These are phyloP conservation scores for Aspergillus pseudoterreus DNA, from an alignment of 2,329 filamentous ascomycete species.

Conservation along the genomic window DNA sequence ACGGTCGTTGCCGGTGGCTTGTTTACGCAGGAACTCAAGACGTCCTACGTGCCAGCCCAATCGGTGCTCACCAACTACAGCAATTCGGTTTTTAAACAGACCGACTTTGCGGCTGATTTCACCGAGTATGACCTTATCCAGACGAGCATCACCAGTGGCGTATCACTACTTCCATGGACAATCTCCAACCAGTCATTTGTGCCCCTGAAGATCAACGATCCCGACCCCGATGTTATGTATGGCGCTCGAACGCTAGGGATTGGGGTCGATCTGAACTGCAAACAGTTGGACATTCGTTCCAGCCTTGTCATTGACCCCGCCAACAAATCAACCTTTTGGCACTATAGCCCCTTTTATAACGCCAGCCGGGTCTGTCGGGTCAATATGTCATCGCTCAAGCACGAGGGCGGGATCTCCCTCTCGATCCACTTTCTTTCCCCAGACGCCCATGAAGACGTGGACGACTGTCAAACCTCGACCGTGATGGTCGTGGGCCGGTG, in stretches of 20 bases:
- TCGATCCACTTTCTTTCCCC: slow-evolving; percentile 35
- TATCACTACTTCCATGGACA: slow-evolving; percentile 30
- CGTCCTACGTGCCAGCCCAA: slow-evolving; percentile 21
- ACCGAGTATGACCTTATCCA: slow-evolving; percentile 35
- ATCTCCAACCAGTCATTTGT: slow-evolving; percentile 29
- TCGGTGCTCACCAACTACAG: slow-evolving; percentile 28
- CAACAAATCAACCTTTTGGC: slow-evolving; percentile 20
- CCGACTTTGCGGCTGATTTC: slow-evolving; percentile 31
- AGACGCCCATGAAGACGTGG: slow-evolving; percentile 13
- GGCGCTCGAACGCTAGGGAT: slow-evolving; percentile 27
- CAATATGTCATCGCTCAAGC: slow-evolving; percentile 21
- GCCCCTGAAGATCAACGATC: slow-evolving; percentile 21
- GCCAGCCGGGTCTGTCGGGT: slow-evolving; percentile 23
- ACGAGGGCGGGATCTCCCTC: slow-evolving; percentile 22
- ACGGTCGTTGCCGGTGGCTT: slow-evolving; percentile 31
- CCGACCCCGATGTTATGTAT: slow-evolving; percentile 21
- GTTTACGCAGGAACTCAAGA: slow-evolving; percentile 29
- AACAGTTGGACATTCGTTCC: slow-evolving; percentile 13
- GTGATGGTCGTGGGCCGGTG: slow-evolving; percentile 31
- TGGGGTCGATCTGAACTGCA: slow-evolving; percentile 24
- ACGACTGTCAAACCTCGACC: slow-evolving; percentile 30
- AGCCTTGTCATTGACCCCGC: slow-evolving; percentile 13
- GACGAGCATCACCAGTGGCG: slow-evolving; percentile 31
- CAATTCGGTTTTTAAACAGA: slow-evolving; percentile 23
- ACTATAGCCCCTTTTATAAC: slow-evolving; percentile 22